Percentiles rank a stretch among this genome's conserved stretches.
These are phyloP conservation scores for Podaxis pistillaris DNA, from an alignment of 768 basidiomycete species.

Conservation along the genomic window DNA sequence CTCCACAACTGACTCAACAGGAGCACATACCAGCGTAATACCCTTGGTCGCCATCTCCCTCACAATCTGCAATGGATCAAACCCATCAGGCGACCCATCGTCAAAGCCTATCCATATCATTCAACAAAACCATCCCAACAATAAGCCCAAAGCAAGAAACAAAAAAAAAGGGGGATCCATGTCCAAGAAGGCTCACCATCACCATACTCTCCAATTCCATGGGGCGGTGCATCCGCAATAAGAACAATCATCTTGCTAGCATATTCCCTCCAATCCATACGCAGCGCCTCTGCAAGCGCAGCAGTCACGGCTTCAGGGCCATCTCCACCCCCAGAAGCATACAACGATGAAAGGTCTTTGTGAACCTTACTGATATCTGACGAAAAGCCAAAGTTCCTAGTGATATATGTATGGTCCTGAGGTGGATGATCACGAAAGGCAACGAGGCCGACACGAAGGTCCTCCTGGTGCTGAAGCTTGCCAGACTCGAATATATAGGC, in stretches of 20 bases:
- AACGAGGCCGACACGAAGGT: conserved; percentile 88
- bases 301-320: conserved; percentile 98
- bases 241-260: conserved; percentile 96
- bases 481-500: conserved; percentile 94
- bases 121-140: conserved; percentile 12
- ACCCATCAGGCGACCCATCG: conserved; percentile 90
- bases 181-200: conserved; percentile 62
- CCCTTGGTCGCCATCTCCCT: conserved; percentile 89
- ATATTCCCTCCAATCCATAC: conserved; percentile 86
- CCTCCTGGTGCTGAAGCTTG: conserved; percentile 81
- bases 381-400: conserved; percentile 92
- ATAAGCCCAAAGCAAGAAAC: background rate
- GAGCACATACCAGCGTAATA: conserved; percentile 74
- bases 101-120: conserved; percentile 65
- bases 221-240: conserved; percentile 96
- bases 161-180: too few species aligned
- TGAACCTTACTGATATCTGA: conserved; percentile 89
- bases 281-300: conserved; percentile 79
- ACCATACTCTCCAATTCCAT: conserved; percentile 96
- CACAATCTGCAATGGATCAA: conserved; percentile 85
- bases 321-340: conserved; percentile 90
- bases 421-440: conserved; percentile 97
- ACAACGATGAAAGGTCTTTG: conserved; percentile 75
- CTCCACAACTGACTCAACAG: background rate
- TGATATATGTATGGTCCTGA: conserved; percentile 93